Base-by-base conservation (phyloP, 2,329 filamentous ascomycete genomes). In the Aspergillus felis region DNA sequence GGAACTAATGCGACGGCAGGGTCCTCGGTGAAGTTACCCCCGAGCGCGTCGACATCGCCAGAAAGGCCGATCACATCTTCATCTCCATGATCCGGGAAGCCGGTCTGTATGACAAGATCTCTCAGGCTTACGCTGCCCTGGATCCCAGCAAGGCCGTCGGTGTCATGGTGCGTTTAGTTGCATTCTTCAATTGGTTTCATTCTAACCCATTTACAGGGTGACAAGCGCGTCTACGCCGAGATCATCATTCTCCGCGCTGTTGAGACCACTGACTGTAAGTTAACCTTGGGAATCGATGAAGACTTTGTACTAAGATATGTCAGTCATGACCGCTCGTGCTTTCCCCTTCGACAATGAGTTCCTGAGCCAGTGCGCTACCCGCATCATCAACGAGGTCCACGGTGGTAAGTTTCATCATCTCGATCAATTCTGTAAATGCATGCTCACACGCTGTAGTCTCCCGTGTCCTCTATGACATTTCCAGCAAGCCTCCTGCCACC, bases 1-100 rank as follows among this genome's bases (percentile, higher is more conserved):
- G 4, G 42, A 6, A 4, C 44, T 47, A 24, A 47, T 17, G 22
- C 9, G 27, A 25, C 22, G 32, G 6, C 44, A 47, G 44, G 54
- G 88, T 96, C 59, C 79, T 96, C 1, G 92, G 92, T 38, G 92
- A 95, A 65, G 87, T 96, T 14, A 96, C 90, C 1, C 82, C 81
- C 2, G 89, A 92, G 70, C 84, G 88, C 46, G 88, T 96, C 17
- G 84, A 85, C 55, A 94, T 96, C 61, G 90, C 86, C 55, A 71
- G 76, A 42, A 63, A 75, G 57, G 76, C 76, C 8, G 76, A 78
- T 61, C 67, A 77, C 62, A 79, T 79, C 60, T 80, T 78, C 68
- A 79, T 79, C 64, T 67, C 66, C 41, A 76, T 74, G 71, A 79
- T 79, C 62, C 65, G 68, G 8, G 76, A 76, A 50, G 76, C 75